Evolutionary conservation across 441 rosid species (phyloP).

Genomic region (Kokia cookei): DNA sequence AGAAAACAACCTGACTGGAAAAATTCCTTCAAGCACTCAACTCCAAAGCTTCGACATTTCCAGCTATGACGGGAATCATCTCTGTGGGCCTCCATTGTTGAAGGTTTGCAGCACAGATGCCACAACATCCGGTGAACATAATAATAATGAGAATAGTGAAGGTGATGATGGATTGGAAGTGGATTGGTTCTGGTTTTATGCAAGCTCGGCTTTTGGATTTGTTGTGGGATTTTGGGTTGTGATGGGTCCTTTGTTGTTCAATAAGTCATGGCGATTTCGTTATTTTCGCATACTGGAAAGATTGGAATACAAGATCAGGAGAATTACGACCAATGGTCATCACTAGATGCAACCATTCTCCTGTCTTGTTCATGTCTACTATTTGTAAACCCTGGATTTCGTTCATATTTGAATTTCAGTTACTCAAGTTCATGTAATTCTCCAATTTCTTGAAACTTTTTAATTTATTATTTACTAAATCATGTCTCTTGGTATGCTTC

Average conservation of each 20-base stretch:
- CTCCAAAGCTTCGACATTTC: not conserved
- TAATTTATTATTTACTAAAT: no score
- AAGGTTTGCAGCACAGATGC: not conserved
- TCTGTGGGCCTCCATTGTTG: not conserved
- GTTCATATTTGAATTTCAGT: no score
- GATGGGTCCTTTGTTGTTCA: constrained; percentile 1
- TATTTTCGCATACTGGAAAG: not conserved
- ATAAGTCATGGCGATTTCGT: not conserved
- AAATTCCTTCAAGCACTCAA: not conserved
- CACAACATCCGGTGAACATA: not conserved
- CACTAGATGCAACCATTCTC: no score
- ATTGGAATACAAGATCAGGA: no score
- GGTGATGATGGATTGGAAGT: not conserved
- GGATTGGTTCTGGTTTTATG: not conserved
- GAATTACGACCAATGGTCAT: no score
- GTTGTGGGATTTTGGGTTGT: not conserved
- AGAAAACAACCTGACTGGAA: not conserved
- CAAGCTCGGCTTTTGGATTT: not conserved
- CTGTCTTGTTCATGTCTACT: no score
- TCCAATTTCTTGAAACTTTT: no score
- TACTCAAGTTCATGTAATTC: no score
- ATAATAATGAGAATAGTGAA: not conserved
- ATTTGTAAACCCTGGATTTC: no score
- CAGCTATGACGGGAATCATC: not conserved
- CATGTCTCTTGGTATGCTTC: no score